phyloP scores from a whole-genome alignment of 73 alveolate species.

The Tetrahymena elliotti region DNA sequence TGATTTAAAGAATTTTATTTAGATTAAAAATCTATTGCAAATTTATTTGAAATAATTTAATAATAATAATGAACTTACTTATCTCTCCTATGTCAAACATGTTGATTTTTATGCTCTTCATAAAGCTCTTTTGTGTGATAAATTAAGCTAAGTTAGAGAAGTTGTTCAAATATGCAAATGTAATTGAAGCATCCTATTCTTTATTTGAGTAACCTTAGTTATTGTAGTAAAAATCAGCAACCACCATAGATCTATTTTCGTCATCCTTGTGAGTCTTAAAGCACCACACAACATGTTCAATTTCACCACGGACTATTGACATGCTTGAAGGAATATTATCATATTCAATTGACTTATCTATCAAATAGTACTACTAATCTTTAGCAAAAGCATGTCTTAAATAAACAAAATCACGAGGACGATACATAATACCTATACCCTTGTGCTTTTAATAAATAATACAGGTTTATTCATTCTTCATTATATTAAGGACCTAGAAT shows the following conservation, averaged over 20 bases:
- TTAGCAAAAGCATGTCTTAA: constrained; percentile 12
- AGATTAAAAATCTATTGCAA: background rate
- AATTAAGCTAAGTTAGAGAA: background rate
- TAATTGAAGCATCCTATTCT: background rate
- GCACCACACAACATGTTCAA: background rate
- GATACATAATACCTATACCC: constrained; percentile 15
- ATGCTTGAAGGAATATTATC: constrained; percentile 9
- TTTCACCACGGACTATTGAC: constrained; percentile 27
- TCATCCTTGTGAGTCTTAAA: background rate
- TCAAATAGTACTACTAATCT: background rate
- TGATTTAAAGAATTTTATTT: too few species aligned
- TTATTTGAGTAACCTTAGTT: background rate
- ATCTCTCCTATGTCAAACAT: background rate
- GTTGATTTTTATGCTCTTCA: background rate
- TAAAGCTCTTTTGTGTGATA: background rate
- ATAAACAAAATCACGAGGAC: constrained; percentile 34
- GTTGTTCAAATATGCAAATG: background rate
- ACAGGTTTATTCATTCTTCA: constrained; percentile 15
- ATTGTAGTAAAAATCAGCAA: background rate
- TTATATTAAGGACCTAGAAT: constrained; percentile 8
- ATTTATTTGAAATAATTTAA: background rate
- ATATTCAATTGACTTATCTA: constrained; percentile 32
- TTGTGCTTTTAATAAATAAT: constrained; percentile 34
- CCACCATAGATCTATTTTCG: background rate
- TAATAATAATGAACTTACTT: background rate